Conservation (phyloP, 2,329 filamentous ascomycete genomes). For the Phialophora verrucosa region DNA sequence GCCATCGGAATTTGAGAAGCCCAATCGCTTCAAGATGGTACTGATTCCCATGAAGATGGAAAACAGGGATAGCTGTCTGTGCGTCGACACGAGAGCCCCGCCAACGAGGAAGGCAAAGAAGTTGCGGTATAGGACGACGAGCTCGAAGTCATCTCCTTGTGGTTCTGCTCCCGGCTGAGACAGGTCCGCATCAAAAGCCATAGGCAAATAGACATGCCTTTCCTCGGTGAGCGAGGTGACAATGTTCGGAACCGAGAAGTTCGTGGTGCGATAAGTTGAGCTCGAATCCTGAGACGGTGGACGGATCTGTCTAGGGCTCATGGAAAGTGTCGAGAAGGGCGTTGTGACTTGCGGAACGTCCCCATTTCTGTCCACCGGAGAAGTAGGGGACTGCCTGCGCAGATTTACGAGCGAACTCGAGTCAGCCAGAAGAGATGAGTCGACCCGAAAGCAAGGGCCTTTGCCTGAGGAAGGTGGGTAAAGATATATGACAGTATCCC, state of each 20-base stretch:
- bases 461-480: conserved; percentile 63
- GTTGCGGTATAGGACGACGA: conserved; percentile 65
- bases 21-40: conserved; percentile 61
- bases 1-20: conserved; percentile 66
- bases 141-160: conserved; percentile 59
- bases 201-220: conserved; percentile 59
- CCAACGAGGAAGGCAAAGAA: conserved; percentile 69
- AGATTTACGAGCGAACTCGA: conserved; percentile 46
- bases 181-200: conserved; percentile 60
- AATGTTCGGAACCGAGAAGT: conserved; percentile 30
- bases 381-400: conserved; percentile 27
- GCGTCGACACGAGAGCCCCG: conserved; percentile 65
- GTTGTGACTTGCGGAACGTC: conserved; percentile 44
- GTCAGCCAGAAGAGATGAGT: conserved; percentile 63
- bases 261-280: conserved; percentile 38
- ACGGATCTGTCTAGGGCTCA: conserved; percentile 42
- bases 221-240: conserved; percentile 20
- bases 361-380: conserved; percentile 20
- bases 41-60: conserved; percentile 67
- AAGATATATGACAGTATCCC: conserved; percentile 68
- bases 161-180: conserved; percentile 45
- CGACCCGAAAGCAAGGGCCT: conserved; percentile 65
- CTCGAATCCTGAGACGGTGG: conserved; percentile 40
- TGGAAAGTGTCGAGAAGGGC: conserved; percentile 40
- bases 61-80: conserved; percentile 61